phyloP scores from a whole-genome alignment of 225 moss, liverwort and hornwort species.

The Neckera pumila region DNA sequence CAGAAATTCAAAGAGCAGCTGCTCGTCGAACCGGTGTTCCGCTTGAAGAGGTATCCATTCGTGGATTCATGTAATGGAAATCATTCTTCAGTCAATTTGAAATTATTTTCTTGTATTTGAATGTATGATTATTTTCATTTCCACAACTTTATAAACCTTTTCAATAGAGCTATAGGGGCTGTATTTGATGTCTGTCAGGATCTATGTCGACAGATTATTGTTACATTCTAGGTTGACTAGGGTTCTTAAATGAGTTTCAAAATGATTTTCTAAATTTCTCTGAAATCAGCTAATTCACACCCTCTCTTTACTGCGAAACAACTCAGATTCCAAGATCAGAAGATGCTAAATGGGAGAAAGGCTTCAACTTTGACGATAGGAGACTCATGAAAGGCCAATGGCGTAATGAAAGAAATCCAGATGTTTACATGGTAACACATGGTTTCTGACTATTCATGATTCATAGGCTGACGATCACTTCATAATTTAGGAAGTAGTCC shows the following conservation, averaged over 20 bases:
- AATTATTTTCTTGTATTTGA: not conserved
- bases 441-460: not conserved
- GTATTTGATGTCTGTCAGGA: not conserved
- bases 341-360: slow-evolving; percentile 70
- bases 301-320: not conserved
- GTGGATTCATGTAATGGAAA: not conserved
- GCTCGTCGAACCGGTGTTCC: slow-evolving; percentile 62
- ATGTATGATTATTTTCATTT: not conserved
- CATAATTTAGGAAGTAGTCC: not conserved
- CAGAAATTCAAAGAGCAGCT: slow-evolving; percentile 84
- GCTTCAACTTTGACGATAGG: slow-evolving; percentile 87
- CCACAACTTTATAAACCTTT: not conserved
- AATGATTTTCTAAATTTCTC: not conserved
- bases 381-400: slow-evolving; percentile 88
- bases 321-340: slow-evolving; percentile 47
- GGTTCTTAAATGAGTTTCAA: not conserved
- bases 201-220: not conserved
- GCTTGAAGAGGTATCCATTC: slow-evolving; percentile 47
- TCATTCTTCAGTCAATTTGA: not conserved
- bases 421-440: slow-evolving; percentile 47
- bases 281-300: not conserved
- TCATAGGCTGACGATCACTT: not conserved
- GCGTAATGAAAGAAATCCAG: slow-evolving; percentile 59
- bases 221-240: not conserved
- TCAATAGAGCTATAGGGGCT: not conserved